Evolutionary conservation across 208 protist genomes (phyloP).

Genomic region (Phytomonas francai): DNA sequence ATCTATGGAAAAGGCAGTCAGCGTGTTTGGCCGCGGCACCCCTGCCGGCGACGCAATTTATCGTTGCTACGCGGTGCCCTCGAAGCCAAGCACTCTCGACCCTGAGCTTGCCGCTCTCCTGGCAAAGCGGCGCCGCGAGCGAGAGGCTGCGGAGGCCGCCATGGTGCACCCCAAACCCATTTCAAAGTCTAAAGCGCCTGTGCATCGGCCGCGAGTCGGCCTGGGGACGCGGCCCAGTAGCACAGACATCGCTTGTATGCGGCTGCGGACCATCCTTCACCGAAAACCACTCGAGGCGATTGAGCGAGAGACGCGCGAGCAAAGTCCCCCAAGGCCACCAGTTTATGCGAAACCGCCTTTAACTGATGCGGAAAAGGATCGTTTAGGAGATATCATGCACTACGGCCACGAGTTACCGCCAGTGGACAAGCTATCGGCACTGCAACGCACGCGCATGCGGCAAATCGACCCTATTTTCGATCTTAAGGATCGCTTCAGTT

Average conservation of each 20-base stretch:
- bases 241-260: slow-evolving; percentile 54
- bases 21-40: slow-evolving; percentile 81
- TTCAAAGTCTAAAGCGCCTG: slow-evolving; percentile 70
- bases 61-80: slow-evolving; percentile 64
- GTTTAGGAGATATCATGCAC: slow-evolving; percentile 70
- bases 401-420: slow-evolving; percentile 63
- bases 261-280: slow-evolving; percentile 61
- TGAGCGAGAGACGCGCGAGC: slow-evolving; percentile 29
- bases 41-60: slow-evolving; percentile 84
- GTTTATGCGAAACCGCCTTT: slow-evolving; percentile 36
- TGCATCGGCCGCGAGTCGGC: slow-evolving; percentile 59
- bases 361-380: slow-evolving; percentile 76
- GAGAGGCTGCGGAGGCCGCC: slow-evolving; percentile 53
- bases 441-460: slow-evolving; percentile 39
- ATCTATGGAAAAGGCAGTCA: slow-evolving; percentile 36
- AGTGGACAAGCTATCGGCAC: slow-evolving; percentile 53
- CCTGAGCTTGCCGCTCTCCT: slow-evolving; percentile 56
- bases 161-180: slow-evolving; percentile 62
- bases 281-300: slow-evolving; percentile 48
- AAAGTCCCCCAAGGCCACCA: slow-evolving; percentile 16
- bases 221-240: slow-evolving; percentile 22
- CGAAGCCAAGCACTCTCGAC: slow-evolving; percentile 76
- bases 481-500: slow-evolving; percentile 60
- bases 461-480: slow-evolving; percentile 37
- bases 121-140: slow-evolving; percentile 41